Conservation (phyloP, 257 asterid species). For the Knoxia roxburghii region DNA sequence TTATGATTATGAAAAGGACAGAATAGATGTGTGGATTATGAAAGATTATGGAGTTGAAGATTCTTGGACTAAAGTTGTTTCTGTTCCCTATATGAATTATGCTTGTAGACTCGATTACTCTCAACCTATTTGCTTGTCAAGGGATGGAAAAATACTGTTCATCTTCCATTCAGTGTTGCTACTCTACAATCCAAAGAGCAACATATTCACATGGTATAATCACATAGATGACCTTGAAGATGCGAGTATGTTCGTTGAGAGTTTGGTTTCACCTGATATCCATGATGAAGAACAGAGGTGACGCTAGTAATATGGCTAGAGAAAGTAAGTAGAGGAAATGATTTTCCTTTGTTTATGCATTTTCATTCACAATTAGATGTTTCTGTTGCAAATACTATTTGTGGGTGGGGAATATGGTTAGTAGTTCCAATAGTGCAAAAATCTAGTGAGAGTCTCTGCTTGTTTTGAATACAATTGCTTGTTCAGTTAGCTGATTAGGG, state of each 20-base stretch:
- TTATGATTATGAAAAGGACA: conserved; percentile 17
- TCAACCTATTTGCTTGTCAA: conserved; percentile 27
- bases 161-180: conserved; percentile 26
- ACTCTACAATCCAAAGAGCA: conserved; percentile 27
- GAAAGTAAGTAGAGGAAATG: neutral
- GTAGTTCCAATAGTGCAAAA: too few relatives aligned
- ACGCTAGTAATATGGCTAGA: neutral
- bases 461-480: too few relatives aligned
- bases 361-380: neutral
- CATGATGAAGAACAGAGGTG: neutral
- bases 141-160: conserved; percentile 38
- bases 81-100: conserved; percentile 28
- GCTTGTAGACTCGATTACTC: conserved; percentile 18
- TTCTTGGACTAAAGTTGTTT: conserved; percentile 41
- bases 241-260: conserved; percentile 30
- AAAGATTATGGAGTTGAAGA: conserved; percentile 29
- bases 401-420: neutral
- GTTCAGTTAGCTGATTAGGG: too few relatives aligned
- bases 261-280: conserved; percentile 29
- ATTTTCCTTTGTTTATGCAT: neutral
- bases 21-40: conserved; percentile 48
- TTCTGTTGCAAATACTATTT: neutral
- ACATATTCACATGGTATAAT: conserved; percentile 32
- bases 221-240: conserved; percentile 12
- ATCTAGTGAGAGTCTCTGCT: too few relatives aligned